Evolutionary conservation across 805 yeast species (phyloP), one percentile per base, ranked within the genome.

Genomic region (Komagataella phaffii): DNA sequence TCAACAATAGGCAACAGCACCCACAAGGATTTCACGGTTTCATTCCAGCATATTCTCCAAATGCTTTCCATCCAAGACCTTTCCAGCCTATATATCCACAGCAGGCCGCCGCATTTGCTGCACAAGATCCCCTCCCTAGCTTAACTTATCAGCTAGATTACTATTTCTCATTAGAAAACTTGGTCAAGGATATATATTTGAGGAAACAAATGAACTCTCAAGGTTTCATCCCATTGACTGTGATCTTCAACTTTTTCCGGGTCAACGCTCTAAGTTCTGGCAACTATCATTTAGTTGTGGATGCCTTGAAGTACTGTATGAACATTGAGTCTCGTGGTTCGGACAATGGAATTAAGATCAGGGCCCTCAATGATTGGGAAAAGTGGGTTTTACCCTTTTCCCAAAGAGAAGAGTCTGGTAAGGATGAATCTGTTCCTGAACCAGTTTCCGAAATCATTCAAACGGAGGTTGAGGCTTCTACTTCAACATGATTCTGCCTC

Each of bases 161-260:
- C 72, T 93, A 93, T 67, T 86, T 93, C 70, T 83, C 95, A 30
- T 73, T 82, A 50, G 96, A 88, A 59, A 93, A 93, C 67, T 74
- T 93, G 67, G 73, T 84, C 59, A 86, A 88, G 68, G 99, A 93
- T 69, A 71, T 83, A 50, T 91, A 70, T 64, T 74, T 93, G 67
- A 80, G 96, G 67, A 77, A 80, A 57, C 86, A 85, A 60, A 86
- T 91, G 95, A 79, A 83, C 65, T 60, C 75, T 48, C 73, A 79
- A 53, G 96, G 96, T 23, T 82, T 83, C 74, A 75, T 89, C 51
- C 79, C 82, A 40, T 66, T 88, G 53, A 61, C 65, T 5, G 73
- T 79, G 52, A 74, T 88, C 56, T 80, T 88, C 54, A 70, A 74
- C 53, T 89, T 89, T 66, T 80, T 84, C 70, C 79, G 96, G 61